Conservation (phyloP, 2,329 filamentous ascomycete genomes). For the Chaetomium globosum region DNA sequence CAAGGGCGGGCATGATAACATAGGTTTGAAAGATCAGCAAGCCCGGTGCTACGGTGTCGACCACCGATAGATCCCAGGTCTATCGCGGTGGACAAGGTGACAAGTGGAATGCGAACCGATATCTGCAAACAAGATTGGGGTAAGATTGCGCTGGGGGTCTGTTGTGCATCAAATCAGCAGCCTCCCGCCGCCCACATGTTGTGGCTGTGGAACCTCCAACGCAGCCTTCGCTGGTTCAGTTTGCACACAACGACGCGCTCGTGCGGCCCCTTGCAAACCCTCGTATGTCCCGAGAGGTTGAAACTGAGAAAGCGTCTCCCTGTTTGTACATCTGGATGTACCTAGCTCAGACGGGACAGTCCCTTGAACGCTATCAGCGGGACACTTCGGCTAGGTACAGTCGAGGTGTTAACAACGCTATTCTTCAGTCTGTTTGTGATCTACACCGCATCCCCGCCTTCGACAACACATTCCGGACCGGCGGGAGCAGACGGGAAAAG, state of each 20-base stretch:
- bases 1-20: background rate
- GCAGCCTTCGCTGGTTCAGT: background rate
- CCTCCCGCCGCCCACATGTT: conserved; percentile 26
- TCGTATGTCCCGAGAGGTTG: background rate
- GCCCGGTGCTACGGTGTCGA: background rate
- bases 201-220: conserved; percentile 13
- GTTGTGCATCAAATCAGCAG: conserved; percentile 29
- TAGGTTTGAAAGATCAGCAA: background rate
- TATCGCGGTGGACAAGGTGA: background rate
- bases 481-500: conserved; percentile 3
- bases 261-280: background rate
- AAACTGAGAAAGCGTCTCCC: background rate
- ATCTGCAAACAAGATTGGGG: conserved; percentile 16
- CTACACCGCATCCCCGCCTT: conserved; percentile 6
- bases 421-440: background rate
- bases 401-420: background rate
- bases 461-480: background rate
- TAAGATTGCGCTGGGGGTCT: conserved; percentile 13
- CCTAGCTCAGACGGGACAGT: background rate
- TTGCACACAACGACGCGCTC: background rate
- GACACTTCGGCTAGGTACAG: background rate
- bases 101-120: background rate
- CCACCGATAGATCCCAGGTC: background rate
- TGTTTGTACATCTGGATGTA: background rate
- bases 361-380: background rate